Evolutionary conservation across 306 rosid genomes (phyloP).

Genomic region (Cajanus cajan): DNA sequence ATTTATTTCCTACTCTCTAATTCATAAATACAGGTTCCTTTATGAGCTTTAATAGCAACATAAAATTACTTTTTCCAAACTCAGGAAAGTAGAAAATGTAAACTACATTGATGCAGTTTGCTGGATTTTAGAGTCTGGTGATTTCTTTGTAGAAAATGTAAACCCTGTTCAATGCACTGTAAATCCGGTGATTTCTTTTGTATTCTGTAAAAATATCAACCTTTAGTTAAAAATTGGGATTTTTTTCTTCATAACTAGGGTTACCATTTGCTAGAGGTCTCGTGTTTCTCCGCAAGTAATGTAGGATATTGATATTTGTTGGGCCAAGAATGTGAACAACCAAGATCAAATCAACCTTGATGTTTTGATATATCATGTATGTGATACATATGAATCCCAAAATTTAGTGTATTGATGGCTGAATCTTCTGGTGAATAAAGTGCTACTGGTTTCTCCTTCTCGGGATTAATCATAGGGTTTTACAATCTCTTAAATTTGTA

Average conservation of each 20-base stretch:
- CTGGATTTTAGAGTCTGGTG: slow-evolving; percentile 1
- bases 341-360: neutral
- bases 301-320: neutral
- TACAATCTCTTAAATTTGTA: neutral
- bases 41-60: neutral
- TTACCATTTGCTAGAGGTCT: neutral
- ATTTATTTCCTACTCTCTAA: neutral
- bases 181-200: neutral
- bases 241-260: neutral
- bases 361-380: neutral
- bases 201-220: neutral
- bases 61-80: neutral
- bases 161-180: no score
- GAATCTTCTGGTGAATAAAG: neutral
- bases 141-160: no score
- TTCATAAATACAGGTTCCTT: neutral
- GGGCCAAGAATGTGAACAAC: neutral
- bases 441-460: neutral
- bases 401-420: neutral
- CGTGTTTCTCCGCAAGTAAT: neutral
- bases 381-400: neutral
- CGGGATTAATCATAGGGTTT: neutral
- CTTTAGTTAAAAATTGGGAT: neutral
- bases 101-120: neutral
- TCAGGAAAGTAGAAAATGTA: neutral